Conservation (phyloP, 495 filamentous ascomycete species). For the Penicillium longicatenatum region DNA sequence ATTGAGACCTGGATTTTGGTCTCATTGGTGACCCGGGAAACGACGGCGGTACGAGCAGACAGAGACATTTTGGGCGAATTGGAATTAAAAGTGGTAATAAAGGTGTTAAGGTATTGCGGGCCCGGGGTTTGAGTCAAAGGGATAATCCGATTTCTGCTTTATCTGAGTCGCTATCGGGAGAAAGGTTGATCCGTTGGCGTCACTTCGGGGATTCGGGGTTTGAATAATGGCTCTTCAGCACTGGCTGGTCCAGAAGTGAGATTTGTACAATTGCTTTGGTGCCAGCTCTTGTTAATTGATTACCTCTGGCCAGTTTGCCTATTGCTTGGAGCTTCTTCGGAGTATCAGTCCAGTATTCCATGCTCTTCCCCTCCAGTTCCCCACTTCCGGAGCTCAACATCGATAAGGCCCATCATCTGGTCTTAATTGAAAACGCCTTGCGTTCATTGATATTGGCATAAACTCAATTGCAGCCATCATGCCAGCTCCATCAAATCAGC, state of each 20-base stretch:
- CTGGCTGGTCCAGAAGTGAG: conserved; percentile 31
- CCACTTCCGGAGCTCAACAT: conserved; percentile 10
- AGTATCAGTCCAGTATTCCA: not conserved
- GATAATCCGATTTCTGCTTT: conserved; percentile 22
- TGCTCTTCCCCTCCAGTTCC: not conserved
- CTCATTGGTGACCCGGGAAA: conserved; percentile 91
- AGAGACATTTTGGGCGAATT: conserved; percentile 32
- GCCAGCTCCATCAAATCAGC: conserved; percentile 43
- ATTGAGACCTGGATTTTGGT: conserved; percentile 93
- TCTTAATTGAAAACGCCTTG: conserved; percentile 5
- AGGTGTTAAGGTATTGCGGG: not conserved
- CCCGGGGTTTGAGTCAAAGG: conserved; percentile 4
- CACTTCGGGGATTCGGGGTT: conserved; percentile 8
- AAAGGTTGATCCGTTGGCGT: conserved; percentile 29
- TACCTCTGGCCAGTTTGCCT: too few relatives aligned
- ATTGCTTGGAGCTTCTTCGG: not conserved
- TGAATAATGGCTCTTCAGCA: conserved; percentile 1
- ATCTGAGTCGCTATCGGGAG: conserved; percentile 29
- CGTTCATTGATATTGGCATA: conserved; percentile 5
- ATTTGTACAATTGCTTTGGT: not conserved
- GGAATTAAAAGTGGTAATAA: conserved; percentile 14
- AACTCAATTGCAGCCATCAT: conserved; percentile 27
- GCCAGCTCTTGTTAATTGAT: not conserved
- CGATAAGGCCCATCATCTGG: conserved; percentile 8
- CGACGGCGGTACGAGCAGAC: conserved; percentile 64